phyloP scores from a whole-genome alignment of 257 asterid species.

The Solanum chiquidenum region DNA sequence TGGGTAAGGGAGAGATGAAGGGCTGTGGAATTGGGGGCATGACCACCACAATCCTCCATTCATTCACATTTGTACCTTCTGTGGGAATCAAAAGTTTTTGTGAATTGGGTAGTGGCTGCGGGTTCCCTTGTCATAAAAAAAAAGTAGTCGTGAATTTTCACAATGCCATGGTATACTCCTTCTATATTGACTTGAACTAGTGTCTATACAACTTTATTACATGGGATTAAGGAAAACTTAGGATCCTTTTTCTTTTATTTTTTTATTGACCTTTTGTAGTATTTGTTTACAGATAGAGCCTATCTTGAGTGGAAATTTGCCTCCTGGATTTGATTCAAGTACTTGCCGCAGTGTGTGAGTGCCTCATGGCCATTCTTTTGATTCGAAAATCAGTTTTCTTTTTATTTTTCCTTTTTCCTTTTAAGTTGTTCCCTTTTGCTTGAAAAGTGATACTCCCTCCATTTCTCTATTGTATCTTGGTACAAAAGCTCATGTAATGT shows the following conservation, averaged over 20 bases:
- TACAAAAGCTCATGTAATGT: neutral
- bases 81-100: neutral
- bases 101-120: neutral
- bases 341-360: slow-evolving; percentile 94
- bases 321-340: slow-evolving; percentile 77
- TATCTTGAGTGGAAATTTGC: slow-evolving; percentile 80
- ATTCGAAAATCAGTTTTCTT: neutral
- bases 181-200: neutral
- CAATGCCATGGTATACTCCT: neutral
- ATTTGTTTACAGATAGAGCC: slow-evolving; percentile 71
- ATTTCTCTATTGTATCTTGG: neutral
- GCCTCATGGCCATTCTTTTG: slow-evolving; percentile 4
- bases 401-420: neutral
- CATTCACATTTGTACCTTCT: neutral
- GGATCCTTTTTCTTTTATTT: neutral
- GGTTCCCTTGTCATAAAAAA: neutral
- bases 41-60: neutral
- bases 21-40: neutral
- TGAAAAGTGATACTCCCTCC: neutral
- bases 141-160: neutral
- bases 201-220: neutral
- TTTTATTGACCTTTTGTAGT: slow-evolving; percentile 1
- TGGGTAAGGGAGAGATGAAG: neutral
- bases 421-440: neutral
- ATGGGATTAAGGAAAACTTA: neutral